These are phyloP conservation scores for Macrophomina tecta DNA, from an alignment of 2,329 filamentous ascomycete genomes.

Conservation along the genomic window DNA sequence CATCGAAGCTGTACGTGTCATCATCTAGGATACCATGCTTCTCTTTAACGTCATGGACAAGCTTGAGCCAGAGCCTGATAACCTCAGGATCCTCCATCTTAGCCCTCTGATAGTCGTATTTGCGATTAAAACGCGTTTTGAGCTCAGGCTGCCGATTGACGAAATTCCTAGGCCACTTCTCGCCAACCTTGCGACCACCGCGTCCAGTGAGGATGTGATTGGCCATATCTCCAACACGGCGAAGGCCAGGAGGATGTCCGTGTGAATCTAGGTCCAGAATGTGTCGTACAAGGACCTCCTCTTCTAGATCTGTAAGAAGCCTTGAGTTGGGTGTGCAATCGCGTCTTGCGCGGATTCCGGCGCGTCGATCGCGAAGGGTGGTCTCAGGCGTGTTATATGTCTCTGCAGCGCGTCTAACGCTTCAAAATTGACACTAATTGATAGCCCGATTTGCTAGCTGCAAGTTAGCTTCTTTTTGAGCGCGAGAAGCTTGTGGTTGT, in stretches of 20 bases:
- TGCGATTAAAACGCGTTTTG: constrained; percentile 28
- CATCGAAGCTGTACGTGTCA: background rate
- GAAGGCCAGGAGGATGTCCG: background rate
- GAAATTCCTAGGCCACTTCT: constrained; percentile 29
- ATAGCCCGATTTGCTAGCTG: too few relatives aligned
- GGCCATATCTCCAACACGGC: background rate
- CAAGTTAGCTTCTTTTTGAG: too few relatives aligned
- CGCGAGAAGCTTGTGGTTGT: background rate
- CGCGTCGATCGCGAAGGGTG: too few relatives aligned
- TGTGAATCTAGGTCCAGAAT: too few relatives aligned
- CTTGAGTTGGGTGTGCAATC: too few relatives aligned
- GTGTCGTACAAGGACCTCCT: too few relatives aligned
- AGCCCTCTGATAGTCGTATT: background rate
- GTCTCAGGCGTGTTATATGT: too few relatives aligned
- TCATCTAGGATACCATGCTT: background rate
- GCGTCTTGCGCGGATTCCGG: too few relatives aligned
- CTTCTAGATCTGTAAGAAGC: too few relatives aligned
- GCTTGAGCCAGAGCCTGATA: constrained; percentile 28
- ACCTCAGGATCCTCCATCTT: constrained; percentile 22
- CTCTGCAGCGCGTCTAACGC: too few relatives aligned
- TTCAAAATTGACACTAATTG: too few relatives aligned
- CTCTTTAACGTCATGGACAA: constrained; percentile 27
- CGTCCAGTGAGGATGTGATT: background rate
- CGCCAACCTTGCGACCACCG: background rate
- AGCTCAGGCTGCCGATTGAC: constrained; percentile 29